Evolutionary conservation across 2,329 filamentous ascomycete species (phyloP).

Genomic region (Aspergillus pseudoglaucus): DNA sequence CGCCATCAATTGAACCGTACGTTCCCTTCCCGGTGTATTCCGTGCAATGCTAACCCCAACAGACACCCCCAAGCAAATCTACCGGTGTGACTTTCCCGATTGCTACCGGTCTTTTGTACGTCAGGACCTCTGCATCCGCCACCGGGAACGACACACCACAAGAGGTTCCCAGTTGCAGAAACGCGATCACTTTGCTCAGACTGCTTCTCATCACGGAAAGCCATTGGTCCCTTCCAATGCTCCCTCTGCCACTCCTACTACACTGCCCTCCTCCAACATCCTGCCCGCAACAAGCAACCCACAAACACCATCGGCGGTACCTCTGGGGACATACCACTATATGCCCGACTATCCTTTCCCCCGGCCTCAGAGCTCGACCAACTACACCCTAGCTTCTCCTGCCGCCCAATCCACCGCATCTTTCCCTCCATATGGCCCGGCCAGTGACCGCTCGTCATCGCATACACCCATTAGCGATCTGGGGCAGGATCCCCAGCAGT

Average conservation of each 20-base stretch:
- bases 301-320: slow-evolving; percentile 21
- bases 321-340: slow-evolving; percentile 20
- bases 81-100: slow-evolving; percentile 84
- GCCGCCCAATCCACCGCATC: slow-evolving; percentile 17
- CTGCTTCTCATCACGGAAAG: slow-evolving; percentile 16
- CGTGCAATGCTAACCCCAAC: slow-evolving; percentile 11
- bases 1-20: slow-evolving; percentile 90
- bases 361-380: slow-evolving; percentile 21
- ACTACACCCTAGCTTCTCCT: slow-evolving; percentile 22
- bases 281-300: slow-evolving; percentile 5
- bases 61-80: slow-evolving; percentile 93
- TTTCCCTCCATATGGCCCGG: slow-evolving; percentile 20
- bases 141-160: slow-evolving; percentile 72
- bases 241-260: slow-evolving; percentile 5
- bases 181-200: slow-evolving; percentile 40
- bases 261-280: slow-evolving; percentile 2
- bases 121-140: slow-evolving; percentile 82
- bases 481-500: slow-evolving; percentile 2
- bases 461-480: slow-evolving; percentile 11
- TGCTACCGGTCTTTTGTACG: slow-evolving; percentile 88
- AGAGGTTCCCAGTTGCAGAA: slow-evolving; percentile 47
- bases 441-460: slow-evolving; percentile 8
- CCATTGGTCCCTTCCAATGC: slow-evolving; percentile 10
- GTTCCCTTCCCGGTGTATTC: slow-evolving; percentile 20
- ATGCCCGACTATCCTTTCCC: slow-evolving; percentile 20